Percentiles rank a stretch among this genome's conserved stretches.
Conservation (phyloP, 2,329 filamentous ascomycete genomes). For the Chrysoporthe austroafricana region DNA sequence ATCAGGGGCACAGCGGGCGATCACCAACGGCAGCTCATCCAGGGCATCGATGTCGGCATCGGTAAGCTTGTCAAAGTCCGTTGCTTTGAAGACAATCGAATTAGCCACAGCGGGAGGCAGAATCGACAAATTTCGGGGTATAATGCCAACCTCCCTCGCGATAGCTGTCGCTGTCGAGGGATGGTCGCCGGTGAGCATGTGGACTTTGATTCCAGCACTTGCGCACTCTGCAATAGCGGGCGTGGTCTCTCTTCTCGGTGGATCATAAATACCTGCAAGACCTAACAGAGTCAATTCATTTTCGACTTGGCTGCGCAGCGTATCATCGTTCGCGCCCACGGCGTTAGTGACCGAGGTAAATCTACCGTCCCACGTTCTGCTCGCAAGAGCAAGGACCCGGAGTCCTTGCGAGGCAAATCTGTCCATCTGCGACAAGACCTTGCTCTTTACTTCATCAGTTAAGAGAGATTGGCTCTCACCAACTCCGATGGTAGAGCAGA, state of each 20-base stretch:
- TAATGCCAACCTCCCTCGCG: constrained; percentile 77
- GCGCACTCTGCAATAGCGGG: constrained; percentile 72
- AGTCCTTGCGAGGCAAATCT: constrained; percentile 68
- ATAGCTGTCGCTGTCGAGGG: constrained; percentile 79
- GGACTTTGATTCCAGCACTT: constrained; percentile 74
- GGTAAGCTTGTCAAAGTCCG: constrained; percentile 76
- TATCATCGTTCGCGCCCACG: constrained; percentile 42
- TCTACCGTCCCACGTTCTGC: constrained; percentile 60
- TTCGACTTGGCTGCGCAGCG: constrained; percentile 66
- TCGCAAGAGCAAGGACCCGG: constrained; percentile 72
- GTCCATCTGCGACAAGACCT: constrained; percentile 59
- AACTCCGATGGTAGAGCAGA: constrained; percentile 54
- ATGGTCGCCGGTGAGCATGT: constrained; percentile 86
- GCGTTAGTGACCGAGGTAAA: constrained; percentile 44
- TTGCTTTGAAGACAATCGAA: constrained; percentile 73
- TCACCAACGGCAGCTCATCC: constrained; percentile 76
- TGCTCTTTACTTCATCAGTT: constrained; percentile 54
- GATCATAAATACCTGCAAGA: constrained; percentile 85
- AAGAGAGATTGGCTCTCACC: constrained; percentile 49
- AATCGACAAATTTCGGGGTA: constrained; percentile 64
- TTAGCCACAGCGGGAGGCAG: constrained; percentile 66
- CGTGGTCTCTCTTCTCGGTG: constrained; percentile 79
- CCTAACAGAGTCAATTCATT: constrained; percentile 73
- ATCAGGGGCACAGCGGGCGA: constrained; percentile 81
- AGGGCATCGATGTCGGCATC: constrained; percentile 77